phyloP scores from a whole-genome alignment of 805 yeast genomes.

The Lipomyces mesembrius region DNA sequence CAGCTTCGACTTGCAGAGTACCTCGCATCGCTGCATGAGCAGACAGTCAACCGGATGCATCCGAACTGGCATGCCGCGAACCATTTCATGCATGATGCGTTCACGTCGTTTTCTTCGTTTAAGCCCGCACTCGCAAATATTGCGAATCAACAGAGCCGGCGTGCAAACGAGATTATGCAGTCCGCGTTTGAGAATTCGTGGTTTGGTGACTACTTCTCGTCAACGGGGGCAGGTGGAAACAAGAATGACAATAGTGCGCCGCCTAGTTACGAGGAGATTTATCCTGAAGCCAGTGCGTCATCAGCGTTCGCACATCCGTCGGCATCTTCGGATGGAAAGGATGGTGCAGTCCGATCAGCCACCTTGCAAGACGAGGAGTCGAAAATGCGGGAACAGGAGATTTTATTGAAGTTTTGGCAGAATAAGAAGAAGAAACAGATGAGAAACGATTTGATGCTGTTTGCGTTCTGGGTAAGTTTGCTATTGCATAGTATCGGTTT shows the following conservation, averaged over 20 bases:
- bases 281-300: conserved; percentile 22
- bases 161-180: conserved; percentile 27
- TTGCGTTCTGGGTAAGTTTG: conserved; percentile 40
- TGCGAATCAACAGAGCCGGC: conserved; percentile 28
- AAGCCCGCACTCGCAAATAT: conserved; percentile 33
- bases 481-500: not conserved
- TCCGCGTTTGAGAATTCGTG: conserved; percentile 30
- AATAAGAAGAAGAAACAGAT: conserved; percentile 36
- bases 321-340: not conserved
- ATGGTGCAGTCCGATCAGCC: not conserved
- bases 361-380: conserved; percentile 11
- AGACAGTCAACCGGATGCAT: conserved; percentile 30
- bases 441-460: conserved; percentile 40
- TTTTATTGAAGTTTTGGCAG: conserved; percentile 33
- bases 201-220: conserved; percentile 28
- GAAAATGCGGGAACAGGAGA: conserved; percentile 22
- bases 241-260: conserved; percentile 19
- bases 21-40: conserved; percentile 24
- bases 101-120: conserved; percentile 27
- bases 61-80: conserved; percentile 32
- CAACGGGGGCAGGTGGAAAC: conserved; percentile 7
- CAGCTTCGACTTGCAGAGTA: conserved; percentile 33
- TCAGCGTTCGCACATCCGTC: conserved; percentile 18
- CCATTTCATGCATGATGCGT: conserved; percentile 30
- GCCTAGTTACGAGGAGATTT: conserved; percentile 36